Base-by-base conservation (phyloP, 2,329 filamentous ascomycete species). In the Penicillium oxalicum region DNA sequence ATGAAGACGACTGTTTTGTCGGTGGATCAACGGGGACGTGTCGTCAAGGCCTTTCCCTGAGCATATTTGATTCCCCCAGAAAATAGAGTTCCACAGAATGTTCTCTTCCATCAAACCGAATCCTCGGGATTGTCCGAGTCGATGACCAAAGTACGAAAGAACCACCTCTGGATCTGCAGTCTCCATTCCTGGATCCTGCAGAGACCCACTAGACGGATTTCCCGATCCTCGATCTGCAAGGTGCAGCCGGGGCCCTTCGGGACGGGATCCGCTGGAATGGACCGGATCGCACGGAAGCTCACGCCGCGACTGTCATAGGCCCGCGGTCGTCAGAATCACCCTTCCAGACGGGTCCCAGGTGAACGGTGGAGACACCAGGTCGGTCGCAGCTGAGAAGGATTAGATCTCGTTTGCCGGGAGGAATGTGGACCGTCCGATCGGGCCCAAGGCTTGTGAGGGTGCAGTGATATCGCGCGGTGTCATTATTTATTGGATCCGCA, bases 401-500 rank as follows among this genome's bases (percentile, higher is more conserved):
- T 18, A 18, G 18, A 18, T 38, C 45, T 41, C 43, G 27, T 38
- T 46, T 47, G 32, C 38, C 41, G 41, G 26, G 37, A 52, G 36
- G 57, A 58, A 58, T 55, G 49, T 24, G 12, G 36, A 51, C 48
- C 54, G 38, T 44, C 36, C 54, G 52, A 57, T 55, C 49, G 55
- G 53, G 42, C 34, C 29, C 32, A 28, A 37, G 37, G 27, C 51
- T 51, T 37, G 33, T 34, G 33, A 49, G 47, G 29, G 9, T 18
- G 11, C 33, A 40, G 29, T 39, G 32, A 45, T 44, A 9, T 28
- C 45, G 33, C 24, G 9, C 40, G 41, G 39, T 34, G 40, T 47
- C 34, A 12, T 34, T 9, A 9, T 48, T 38, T 9, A 13, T 12
- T 12, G 13, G 33, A 18, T 5, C 26, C 29, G 29, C 11, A 7